Evolutionary conservation across 768 basidiomycete species (phyloP).

Genomic region (Leccinum pellstonianum): DNA sequence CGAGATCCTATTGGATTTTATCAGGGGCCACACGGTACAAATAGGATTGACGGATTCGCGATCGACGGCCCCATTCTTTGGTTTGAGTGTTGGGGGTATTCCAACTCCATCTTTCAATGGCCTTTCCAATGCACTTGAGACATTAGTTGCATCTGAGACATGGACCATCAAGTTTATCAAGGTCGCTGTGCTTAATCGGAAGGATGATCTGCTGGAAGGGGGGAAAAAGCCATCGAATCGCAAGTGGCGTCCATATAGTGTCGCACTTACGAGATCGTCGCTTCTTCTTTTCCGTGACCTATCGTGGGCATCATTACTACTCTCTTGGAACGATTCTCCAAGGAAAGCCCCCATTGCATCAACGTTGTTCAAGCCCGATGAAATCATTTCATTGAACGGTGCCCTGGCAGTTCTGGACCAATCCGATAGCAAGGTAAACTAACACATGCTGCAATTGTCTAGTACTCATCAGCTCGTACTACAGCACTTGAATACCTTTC

Average conservation of each 20-base stretch:
- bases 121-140: conserved; percentile 27
- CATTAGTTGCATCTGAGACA: conserved; percentile 30
- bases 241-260: conserved; percentile 88
- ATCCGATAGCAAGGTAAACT: conserved; percentile 70
- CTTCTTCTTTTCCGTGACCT: conserved; percentile 85
- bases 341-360: conserved; percentile 39
- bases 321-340: conserved; percentile 41
- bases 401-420: conserved; percentile 79
- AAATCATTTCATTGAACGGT: conserved; percentile 74
- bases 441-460: not conserved
- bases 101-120: conserved; percentile 30
- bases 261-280: conserved; percentile 86
- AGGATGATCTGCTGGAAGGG: conserved; percentile 74
- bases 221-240: conserved; percentile 73
- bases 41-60: conserved; percentile 47
- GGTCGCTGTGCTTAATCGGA: conserved; percentile 76
- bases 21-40: conserved; percentile 56
- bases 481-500: conserved; percentile 68
- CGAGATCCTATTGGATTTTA: conserved; percentile 63
- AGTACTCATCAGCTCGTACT: conserved; percentile 3
- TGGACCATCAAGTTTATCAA: conserved; percentile 72
- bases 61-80: conserved; percentile 40
- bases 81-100: conserved; percentile 38
- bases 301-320: conserved; percentile 49
- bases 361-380: conserved; percentile 72